Percentiles rank a stretch among this genome's conserved stretches.
Evolutionary conservation across 176 grass and related monocot genomes (phyloP).

Genomic region (Elaeis guineensis): DNA sequence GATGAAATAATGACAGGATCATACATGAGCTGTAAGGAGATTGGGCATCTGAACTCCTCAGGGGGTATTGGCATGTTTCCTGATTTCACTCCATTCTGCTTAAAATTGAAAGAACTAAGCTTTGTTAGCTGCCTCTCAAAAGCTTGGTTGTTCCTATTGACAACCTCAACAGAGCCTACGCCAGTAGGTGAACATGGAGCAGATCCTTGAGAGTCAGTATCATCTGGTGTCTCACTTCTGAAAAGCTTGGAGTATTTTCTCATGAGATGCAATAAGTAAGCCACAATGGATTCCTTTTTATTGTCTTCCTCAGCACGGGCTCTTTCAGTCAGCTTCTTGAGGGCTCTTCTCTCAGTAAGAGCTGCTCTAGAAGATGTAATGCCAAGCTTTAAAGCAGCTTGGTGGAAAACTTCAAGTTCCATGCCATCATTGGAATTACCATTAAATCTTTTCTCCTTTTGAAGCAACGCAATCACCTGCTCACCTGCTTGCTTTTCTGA

Average conservation of each 20-base stretch:
- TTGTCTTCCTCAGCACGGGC: slow-evolving; percentile 48
- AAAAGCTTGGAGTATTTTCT: slow-evolving; percentile 59
- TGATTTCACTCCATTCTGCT: slow-evolving; percentile 46
- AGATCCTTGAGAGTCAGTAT: slow-evolving; percentile 40
- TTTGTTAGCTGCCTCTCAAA: slow-evolving; percentile 30
- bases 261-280: slow-evolving; percentile 57
- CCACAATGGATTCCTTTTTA: slow-evolving; percentile 44
- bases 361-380: slow-evolving; percentile 46
- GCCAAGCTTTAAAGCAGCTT: slow-evolving; percentile 38
- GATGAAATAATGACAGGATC: slow-evolving; percentile 76
- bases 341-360: slow-evolving; percentile 64
- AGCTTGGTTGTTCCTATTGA: slow-evolving; percentile 15
- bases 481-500: slow-evolving; percentile 51
- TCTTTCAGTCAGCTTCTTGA: slow-evolving; percentile 59
- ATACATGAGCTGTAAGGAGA: slow-evolving; percentile 85
- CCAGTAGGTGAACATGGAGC: slow-evolving; percentile 32
- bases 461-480: slow-evolving; percentile 49
- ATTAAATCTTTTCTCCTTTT: slow-evolving; percentile 40
- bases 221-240: slow-evolving; percentile 33
- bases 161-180: slow-evolving; percentile 18
- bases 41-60: slow-evolving; percentile 80
- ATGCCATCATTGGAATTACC: slow-evolving; percentile 25
- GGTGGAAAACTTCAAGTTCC: slow-evolving; percentile 58
- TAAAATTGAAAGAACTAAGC: slow-evolving; percentile 35
- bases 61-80: slow-evolving; percentile 65